Base-by-base conservation (phyloP, 1,284 basidiomycete genomes). In the Ceratobasidium sp. region DNA sequence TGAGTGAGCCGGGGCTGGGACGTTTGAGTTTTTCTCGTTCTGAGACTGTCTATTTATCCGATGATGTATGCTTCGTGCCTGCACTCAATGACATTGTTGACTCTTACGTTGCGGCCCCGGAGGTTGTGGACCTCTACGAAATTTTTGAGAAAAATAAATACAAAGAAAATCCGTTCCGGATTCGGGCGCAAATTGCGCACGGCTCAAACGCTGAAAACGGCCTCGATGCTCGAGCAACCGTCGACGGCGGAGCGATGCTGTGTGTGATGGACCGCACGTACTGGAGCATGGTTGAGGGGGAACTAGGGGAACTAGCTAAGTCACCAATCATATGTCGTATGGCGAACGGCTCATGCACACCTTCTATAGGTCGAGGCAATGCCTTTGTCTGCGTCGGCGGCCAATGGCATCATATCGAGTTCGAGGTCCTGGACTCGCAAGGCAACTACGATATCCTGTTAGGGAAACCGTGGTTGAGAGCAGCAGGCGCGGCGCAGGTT, bases 301-400 rank as follows among this genome's bases (percentile, higher is more conserved):
- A 30, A 2, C n/a, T 67, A 2, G 36, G 52, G 1, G 3, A 10
- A 2, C 36, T 67, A 23, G 36, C n/a, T 9, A 2, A 39, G 9
- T 67, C 64, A 8, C 10, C 4, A 2, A 26, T 67, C 32, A 26
- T 67, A 8, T 67, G 64, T 43, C 32, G 64, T 2, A 67, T 67
- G 64, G 64, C 64, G 3, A 67, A 67, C 36, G 50, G 64, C 10
- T 18, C 23, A 5, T 55, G 64, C 36, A 36, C n/a, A n/a, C 64
- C 10, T 8, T 67, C 64, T 3, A 57, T 12, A 32, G 64, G 64
- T 26, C 8, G 4, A 10, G 50, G 64, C 9, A 1, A 2, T 10
- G 52, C 36, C 4, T 9, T 14, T 21, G 14, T 67, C 4, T 8
- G 34, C 3, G 21, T 43, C 34, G 23, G 5, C 5, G 64, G 28